Conservation (phyloP, 257 asterid species). For the Knoxia roxburghii region DNA sequence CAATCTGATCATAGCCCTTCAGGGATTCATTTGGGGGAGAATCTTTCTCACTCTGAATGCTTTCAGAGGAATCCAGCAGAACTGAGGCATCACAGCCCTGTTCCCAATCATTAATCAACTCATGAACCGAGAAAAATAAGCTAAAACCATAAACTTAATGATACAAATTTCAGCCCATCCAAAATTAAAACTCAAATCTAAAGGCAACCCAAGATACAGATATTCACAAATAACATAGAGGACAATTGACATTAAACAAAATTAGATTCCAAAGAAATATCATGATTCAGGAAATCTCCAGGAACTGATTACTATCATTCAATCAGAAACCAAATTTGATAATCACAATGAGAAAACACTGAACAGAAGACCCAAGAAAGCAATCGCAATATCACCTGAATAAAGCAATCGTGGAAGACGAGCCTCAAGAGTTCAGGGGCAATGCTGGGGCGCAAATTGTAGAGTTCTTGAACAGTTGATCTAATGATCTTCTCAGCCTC, state of each 20-base stretch:
- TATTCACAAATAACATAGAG: background rate
- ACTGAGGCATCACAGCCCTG: slow-evolving; percentile 89
- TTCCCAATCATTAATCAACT: background rate
- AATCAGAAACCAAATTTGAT: background rate
- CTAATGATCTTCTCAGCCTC: slow-evolving; percentile 47
- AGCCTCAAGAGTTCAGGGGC: slow-evolving; percentile 60
- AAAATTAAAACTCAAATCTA: background rate
- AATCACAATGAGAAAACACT: background rate
- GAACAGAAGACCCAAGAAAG: background rate
- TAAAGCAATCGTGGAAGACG: slow-evolving; percentile 63
- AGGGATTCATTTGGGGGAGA: slow-evolving; percentile 48
- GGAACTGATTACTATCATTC: background rate
- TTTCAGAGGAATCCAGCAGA: slow-evolving; percentile 50
- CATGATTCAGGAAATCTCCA: background rate
- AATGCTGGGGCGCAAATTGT: slow-evolving; percentile 20
- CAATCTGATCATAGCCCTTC: slow-evolving; percentile 50
- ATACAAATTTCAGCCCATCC: background rate
- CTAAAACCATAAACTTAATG: background rate
- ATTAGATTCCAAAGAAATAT: background rate
- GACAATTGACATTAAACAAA: no score
- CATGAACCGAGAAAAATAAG: background rate
- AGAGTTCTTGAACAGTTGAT: slow-evolving; percentile 33
- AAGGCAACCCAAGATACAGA: background rate
- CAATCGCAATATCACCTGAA: slow-evolving; percentile 32
- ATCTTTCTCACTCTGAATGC: slow-evolving; percentile 45